These are phyloP conservation scores for Ramaria rubella DNA, from an alignment of 768 basidiomycete genomes.

Conservation along the genomic window DNA sequence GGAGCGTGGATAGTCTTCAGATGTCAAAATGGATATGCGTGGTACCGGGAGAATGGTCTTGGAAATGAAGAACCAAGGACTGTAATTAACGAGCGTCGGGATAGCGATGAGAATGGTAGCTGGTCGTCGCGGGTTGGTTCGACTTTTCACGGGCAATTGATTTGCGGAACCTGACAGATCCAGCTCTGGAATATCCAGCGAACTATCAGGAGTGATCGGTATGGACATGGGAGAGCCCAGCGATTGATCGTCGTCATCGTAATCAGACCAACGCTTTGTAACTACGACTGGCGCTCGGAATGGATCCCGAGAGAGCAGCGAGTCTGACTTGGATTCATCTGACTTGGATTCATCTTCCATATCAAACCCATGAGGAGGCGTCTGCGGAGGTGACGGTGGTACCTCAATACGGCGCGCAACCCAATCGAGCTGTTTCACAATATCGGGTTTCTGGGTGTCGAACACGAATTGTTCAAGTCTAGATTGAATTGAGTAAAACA, in stretches of 20 bases:
- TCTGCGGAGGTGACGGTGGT: conserved; percentile 9
- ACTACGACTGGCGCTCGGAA: conserved; percentile 4
- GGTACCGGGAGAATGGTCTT: conserved; percentile 8
- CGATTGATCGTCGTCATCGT: conserved; percentile 11
- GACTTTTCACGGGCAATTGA: no score
- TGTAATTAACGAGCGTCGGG: conserved; percentile 2
- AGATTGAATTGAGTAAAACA: no score
- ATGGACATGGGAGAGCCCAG: conserved; percentile 8
- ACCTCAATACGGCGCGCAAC: conserved; percentile 9
- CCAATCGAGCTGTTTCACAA: conserved; percentile 9
- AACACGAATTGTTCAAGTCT: conserved; percentile 11
- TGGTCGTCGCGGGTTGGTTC: background rate
- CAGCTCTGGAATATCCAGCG: background rate
- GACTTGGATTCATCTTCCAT: background rate
- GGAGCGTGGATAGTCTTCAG: conserved; percentile 1
- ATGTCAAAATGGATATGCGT: background rate
- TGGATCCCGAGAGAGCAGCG: background rate
- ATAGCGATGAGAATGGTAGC: background rate
- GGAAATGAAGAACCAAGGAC: background rate
- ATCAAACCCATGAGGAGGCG: background rate
- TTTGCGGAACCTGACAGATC: background rate
- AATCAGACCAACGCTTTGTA: conserved; percentile 8
- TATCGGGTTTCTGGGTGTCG: background rate
- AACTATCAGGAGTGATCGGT: conserved; percentile 4
- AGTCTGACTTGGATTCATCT: background rate